These are phyloP conservation scores for Emericellopsis cladophorae DNA, from an alignment of 2,329 filamentous ascomycete species.

Conservation along the genomic window DNA sequence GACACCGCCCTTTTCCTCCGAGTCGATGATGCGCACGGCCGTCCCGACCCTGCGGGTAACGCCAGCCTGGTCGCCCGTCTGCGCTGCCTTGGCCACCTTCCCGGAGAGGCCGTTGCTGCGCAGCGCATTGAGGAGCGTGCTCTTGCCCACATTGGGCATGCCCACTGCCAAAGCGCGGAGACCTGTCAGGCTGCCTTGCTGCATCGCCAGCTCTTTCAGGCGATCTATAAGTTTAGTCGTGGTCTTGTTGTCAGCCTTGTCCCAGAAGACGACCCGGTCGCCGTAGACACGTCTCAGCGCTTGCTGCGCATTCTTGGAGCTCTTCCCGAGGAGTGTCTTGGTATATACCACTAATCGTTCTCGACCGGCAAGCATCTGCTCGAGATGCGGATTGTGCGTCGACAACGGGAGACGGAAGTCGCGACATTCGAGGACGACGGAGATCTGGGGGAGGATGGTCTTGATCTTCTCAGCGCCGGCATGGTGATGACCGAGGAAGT, in stretches of 20 bases:
- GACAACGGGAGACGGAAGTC: constrained; percentile 86
- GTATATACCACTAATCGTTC: constrained; percentile 82
- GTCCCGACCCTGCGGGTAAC: constrained; percentile 77
- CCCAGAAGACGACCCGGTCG: constrained; percentile 29
- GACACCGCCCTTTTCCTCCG: constrained; percentile 25
- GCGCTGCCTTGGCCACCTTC: constrained; percentile 51
- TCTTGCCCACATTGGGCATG: constrained; percentile 98
- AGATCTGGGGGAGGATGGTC: constrained; percentile 63
- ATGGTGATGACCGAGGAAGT: constrained; percentile 89
- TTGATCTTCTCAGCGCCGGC: constrained; percentile 75
- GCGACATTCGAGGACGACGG: constrained; percentile 86
- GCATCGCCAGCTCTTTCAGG: constrained; percentile 16
- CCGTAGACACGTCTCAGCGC: constrained; percentile 20
- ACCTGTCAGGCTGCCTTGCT: constrained; percentile 55
- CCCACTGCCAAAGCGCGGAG: constrained; percentile 79
- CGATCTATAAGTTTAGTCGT: constrained; percentile 25
- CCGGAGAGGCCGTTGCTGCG: constrained; percentile 49
- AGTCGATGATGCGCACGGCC: constrained; percentile 60
- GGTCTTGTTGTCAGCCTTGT: constrained; percentile 17
- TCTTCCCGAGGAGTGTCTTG: constrained; percentile 61
- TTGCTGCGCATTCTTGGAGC: constrained; percentile 14
- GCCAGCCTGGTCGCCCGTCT: constrained; percentile 77
- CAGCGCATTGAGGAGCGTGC: constrained; percentile 80
- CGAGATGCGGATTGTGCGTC: constrained; percentile 81
- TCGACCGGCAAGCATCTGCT: constrained; percentile 59